Evolutionary conservation across 2,329 filamentous ascomycete species (phyloP), one percentile per base, ranked within the genome.

Genomic region (Tolypocladium nubicola): DNA sequence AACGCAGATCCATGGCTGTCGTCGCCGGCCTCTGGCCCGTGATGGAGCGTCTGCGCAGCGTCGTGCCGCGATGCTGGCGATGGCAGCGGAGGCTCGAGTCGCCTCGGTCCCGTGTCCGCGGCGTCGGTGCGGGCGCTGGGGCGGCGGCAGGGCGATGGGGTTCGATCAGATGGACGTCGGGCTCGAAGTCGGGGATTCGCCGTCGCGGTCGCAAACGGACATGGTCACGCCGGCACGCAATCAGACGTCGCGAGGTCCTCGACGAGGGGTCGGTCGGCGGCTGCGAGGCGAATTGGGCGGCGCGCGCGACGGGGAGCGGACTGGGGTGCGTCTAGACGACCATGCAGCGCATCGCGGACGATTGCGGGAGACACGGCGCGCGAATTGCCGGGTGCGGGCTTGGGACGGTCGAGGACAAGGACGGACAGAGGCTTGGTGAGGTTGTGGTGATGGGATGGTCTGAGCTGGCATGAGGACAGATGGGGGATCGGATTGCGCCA

Each of bases 1-100:
- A 76, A 61, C 74, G 70, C 58, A 83, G 74, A 72, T 82, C 79
- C 80, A 83, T 77, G 56, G 58, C 30, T 66, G 60, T 21, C 38
- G 10, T 52, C 14, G 23, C 39, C 8, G 45, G 45, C 45, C 26
- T 16, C 26, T 10, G 14, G 26, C 3, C 45, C 45, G 45, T 49
- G 47, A 35, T 50, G 26, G 47, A 35, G 30, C 47, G 45, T 30
- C 6, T 33, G 19, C 30, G 47, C 30, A 35, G 9, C 19, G 14
- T 26, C 19, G 3, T 33, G 45, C 23, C 45, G 45, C 26, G 45
- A n/a, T 30, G 45, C 30, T 8, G 45, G 30, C 43, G 13, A 14
- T 16, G 43, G 23, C 21, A 10, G 43, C 45, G 43, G 43, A 26
- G 16, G 26, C 26, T 33, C 47, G 47, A 26, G 47, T 50, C n/a